A percentile compares a stretch with the other conserved stretches of the same genome.
These are phyloP conservation scores for Cyclocybe aegerita DNA, from an alignment of 768 basidiomycete species.

Conservation along the genomic window DNA sequence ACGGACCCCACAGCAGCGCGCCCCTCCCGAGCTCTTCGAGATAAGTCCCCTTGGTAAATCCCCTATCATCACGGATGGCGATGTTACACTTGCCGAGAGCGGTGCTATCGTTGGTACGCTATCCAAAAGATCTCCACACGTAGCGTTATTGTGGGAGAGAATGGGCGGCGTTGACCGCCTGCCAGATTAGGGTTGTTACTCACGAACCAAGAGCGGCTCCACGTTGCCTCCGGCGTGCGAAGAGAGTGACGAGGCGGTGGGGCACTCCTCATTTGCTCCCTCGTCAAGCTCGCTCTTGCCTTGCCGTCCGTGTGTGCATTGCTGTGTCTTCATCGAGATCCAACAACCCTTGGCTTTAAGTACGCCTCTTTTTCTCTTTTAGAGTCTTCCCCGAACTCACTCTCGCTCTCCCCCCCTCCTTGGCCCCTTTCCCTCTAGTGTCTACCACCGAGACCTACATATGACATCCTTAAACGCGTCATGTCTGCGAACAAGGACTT, in stretches of 20 bases:
- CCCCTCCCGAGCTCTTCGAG: constrained; percentile 34
- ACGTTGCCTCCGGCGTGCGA: no score
- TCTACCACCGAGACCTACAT: background rate
- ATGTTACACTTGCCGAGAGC: constrained; percentile 36
- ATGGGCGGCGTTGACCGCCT: no score
- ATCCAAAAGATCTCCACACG: background rate
- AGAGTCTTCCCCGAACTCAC: background rate
- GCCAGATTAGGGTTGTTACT: no score
- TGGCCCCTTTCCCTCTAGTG: background rate
- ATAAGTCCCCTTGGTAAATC: constrained; percentile 46
- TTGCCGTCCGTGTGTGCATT: no score
- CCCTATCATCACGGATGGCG: constrained; percentile 47
- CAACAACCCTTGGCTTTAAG: no score
- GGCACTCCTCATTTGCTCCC: no score
- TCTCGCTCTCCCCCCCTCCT: background rate
- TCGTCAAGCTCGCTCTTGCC: no score
- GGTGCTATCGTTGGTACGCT: constrained; percentile 40
- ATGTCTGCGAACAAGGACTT: background rate
- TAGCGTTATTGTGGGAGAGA: no score
- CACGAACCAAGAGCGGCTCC: no score
- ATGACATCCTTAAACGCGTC: background rate
- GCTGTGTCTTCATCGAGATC: no score
- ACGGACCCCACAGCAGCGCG: constrained; percentile 25
- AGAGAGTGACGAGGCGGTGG: no score
- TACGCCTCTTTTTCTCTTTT: no score